A percentile compares a stretch with the other conserved stretches of the same genome.
Evolutionary conservation across 345 rosid genomes (phyloP).

Genomic region (Eucalyptus melliodora): DNA sequence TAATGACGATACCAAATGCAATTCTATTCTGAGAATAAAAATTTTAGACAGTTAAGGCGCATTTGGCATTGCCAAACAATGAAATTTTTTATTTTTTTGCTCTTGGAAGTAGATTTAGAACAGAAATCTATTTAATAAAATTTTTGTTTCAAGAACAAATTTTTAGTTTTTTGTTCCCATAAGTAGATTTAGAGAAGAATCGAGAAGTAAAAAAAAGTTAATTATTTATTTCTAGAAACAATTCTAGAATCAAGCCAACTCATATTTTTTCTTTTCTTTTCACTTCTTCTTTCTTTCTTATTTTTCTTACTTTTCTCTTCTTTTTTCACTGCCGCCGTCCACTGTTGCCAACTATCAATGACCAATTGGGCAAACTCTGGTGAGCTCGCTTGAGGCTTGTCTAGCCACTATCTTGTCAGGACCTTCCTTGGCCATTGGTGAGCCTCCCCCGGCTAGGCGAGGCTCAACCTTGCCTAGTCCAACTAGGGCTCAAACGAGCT

Average conservation of each 20-base stretch:
- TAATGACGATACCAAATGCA: accelerated
- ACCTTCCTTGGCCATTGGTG: too few relatives aligned
- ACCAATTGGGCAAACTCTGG: accelerated
- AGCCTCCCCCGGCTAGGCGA: too few relatives aligned
- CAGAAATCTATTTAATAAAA: accelerated
- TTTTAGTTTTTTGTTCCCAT: accelerated
- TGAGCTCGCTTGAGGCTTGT: accelerated
- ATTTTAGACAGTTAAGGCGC: accelerated
- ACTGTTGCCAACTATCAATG: accelerated
- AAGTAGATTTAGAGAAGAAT: accelerated
- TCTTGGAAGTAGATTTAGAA: accelerated
- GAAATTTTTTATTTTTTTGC: accelerated
- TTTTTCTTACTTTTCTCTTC: too few relatives aligned
- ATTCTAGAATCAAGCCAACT: accelerated
- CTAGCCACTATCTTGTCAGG: too few relatives aligned
- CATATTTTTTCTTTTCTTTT: too few relatives aligned
- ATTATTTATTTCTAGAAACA: accelerated
- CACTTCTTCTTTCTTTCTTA: too few relatives aligned
- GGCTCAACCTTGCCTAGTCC: too few relatives aligned
- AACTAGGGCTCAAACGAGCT: too few relatives aligned
- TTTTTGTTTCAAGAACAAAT: accelerated
- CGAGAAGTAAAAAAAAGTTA: accelerated
- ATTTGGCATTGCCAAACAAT: accelerated
- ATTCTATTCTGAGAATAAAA: accelerated
- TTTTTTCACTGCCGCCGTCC: accelerated